Base-by-base conservation (phyloP, 2,329 filamentous ascomycete genomes). In the Claviceps sp. region DNA sequence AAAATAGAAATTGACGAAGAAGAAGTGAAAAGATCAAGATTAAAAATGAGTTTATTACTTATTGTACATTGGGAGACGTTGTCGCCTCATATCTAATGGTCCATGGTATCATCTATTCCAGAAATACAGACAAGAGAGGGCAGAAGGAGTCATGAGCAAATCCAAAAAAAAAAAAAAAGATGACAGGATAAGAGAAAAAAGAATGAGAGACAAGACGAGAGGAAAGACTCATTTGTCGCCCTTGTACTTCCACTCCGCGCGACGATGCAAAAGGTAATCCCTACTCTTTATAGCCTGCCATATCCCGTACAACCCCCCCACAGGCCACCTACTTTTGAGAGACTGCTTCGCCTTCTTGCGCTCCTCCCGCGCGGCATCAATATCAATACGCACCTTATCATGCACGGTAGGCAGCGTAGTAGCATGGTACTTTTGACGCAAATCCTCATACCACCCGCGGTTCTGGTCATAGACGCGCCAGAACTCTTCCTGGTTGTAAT, bases 401-500 rank as follows among this genome's bases (percentile, higher is more conserved):
- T 81, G 86, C 5, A 88, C 82, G 46, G 70, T 81, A 26, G 84
- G 84, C 59, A 88, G 67, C 6, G 73, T 71, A 1, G 69, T 70
- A 13, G 84, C 85, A 47, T 73, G 64, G 65, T 85, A 88, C 62
- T 83, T 85, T 24, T 61, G 55, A 16, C 85, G 70, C 58, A 89
- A 68, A 1, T 61, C 69, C 37, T 85, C 76, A 63, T 89, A 88
- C 74, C 75, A 80, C 19, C 63, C 60, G 44, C 70, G 66, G 52
- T 72, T 73, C 4, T 51, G 8, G 63, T 72, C 73, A 63, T 87
- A 87, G 50, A 81, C 71, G 38, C 68, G 60, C 82, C 82, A 87
- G 67, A 87, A 89, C 61, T 86, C 80, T 0, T 75, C 69, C 61
- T 85, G 77, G n/a, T 77, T 75, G 65, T 93, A 93, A 69, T 89